These are phyloP conservation scores for Chlorella sp. DNA, from an alignment of 139 green algal species.

Conservation along the genomic window DNA sequence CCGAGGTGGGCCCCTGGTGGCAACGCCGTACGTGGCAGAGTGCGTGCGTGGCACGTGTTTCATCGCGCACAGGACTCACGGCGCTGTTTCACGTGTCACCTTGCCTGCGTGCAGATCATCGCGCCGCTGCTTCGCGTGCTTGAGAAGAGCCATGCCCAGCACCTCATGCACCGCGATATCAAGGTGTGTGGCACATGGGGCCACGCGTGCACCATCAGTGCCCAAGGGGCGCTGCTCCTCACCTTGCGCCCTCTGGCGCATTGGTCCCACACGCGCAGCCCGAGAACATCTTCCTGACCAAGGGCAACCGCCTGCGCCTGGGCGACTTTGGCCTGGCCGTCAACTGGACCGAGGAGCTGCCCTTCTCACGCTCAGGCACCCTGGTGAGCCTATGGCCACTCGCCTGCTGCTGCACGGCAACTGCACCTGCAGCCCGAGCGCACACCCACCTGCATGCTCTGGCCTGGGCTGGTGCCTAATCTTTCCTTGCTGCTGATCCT, in stretches of 20 bases:
- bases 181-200: no score
- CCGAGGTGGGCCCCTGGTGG: slow-evolving; percentile 57
- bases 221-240: background rate
- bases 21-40: no score
- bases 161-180: slow-evolving; percentile 69
- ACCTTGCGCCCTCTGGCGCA: no score
- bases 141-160: slow-evolving; percentile 50
- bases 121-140: slow-evolving; percentile 71
- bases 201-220: background rate
- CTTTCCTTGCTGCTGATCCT: no score
- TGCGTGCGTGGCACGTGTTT: no score
- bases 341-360: slow-evolving; percentile 52
- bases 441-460: no score
- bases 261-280: slow-evolving; percentile 26
- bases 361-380: slow-evolving; percentile 68
- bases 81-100: no score
- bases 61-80: no score
- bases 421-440: no score
- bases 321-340: slow-evolving; percentile 81
- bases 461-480: no score
- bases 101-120: slow-evolving; percentile 48
- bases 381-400: no score
- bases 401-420: no score
- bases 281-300: slow-evolving; percentile 83
- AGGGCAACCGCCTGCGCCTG: slow-evolving; percentile 40